Base-by-base conservation (phyloP, 768 basidiomycete species). In the Trametes maxima region DNA sequence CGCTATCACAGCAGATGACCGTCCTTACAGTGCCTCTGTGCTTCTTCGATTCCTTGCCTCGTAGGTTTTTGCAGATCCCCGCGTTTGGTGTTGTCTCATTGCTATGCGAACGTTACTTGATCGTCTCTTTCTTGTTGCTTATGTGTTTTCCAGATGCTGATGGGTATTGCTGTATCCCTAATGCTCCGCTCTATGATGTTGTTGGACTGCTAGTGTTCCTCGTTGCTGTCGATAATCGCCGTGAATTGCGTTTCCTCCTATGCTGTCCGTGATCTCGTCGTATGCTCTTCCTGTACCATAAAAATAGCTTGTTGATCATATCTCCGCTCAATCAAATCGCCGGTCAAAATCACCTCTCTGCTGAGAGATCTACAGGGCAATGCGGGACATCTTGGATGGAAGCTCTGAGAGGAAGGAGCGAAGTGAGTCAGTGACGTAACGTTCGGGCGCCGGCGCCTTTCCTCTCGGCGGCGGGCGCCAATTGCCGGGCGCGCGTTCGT, bases 31-130 rank as follows among this genome's bases (percentile, higher is more conserved):
- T 3, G 28, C 28, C 28, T 33, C 28, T 8, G 28, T 33, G 28
- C 28, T 33, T 33, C 28, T 33, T 33, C 28, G 28, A 33, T 33
- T 3, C 28, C 28, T 33, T 3, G 4, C 28, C 28, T 33, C 3
- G 4, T 33, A 33, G 28, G 28, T 33, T 25, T 70, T 72, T 24
- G 70, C 69, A 17, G 59, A 53, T 40, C 39, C 39, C 39, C 39
- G 39, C 17, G 3, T n/a, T 62, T 62, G 19, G 13, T 33, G 49
- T 50, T 19, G 21, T 46, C 5, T 33, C 46, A 8, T 6, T 22
- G 35, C 45, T 48, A n/a, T 39, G 35, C n/a, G 10, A 10, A 12
- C 19, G 17, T 45, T 11, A 11, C 19, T 22, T 5, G 44, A 10
- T 19, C 10, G 10, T n/a, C 11, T 45, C n/a, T 21, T 45, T n/a